Evolutionary conservation across 2,329 filamentous ascomycete genomes (phyloP), one percentile per base, ranked within the genome.

Genomic region (Botryotinia convoluta): DNA sequence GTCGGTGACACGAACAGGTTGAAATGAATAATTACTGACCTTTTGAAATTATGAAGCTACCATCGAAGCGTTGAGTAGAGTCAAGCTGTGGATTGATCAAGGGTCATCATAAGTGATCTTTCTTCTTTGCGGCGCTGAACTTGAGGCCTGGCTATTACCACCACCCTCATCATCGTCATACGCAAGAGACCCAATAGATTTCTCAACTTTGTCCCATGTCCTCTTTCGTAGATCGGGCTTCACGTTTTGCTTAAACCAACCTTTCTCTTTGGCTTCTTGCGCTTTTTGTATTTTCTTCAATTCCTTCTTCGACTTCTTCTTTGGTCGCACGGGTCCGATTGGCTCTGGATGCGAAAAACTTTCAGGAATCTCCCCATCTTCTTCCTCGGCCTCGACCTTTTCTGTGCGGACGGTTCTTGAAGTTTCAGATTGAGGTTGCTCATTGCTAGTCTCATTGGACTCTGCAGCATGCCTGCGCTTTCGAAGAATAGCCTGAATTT

Each of bases 401-500:
- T 71, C 72, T 16, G 22, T 8, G 35, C 67, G 39, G 51, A 71
- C 44, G 65, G 59, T n/a, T n/a, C 20, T 70, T 35, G 9, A 16
- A n/a, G n/a, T 35, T 35, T n/a, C 37, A 5, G 32, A 39, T 29
- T 29, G n/a, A n/a, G 37, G 22, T 59, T 60, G 67, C 69, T 72
- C 61, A 73, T 70, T 48, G 14, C 57, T 22, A 32, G 69, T 74
- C 29, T 67, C 73, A 57, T 68, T 76, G 8, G 75, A 74, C 74
- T 77, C 76, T 68, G 77, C 61, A 60, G 72, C 76, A 77, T 80
- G 76, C 77, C 81, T 73, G 81, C 84, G 81, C 74, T 86, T 84
- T 75, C 89, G 88, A 39, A 93, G 84, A 57, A 97, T 84, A 20
- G 88, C 83, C 79, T 96, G 91, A 35, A 97, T 87, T 82, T 98